Base-by-base conservation (phyloP, 495 filamentous ascomycete species). In the Penicillium chermesinum region DNA sequence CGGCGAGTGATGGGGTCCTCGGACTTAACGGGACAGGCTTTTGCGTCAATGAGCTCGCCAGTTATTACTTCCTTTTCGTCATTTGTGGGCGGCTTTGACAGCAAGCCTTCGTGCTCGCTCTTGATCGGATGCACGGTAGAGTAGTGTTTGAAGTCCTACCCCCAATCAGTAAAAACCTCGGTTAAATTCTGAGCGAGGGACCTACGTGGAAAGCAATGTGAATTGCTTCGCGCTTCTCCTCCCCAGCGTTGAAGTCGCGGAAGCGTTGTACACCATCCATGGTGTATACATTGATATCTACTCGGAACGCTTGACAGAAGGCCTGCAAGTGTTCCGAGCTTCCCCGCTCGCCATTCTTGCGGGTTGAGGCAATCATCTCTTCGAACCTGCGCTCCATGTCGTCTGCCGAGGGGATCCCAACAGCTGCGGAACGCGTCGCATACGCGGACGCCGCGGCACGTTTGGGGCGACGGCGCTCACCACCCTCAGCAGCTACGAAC, bases 141-240 rank as follows among this genome's bases (percentile, higher is more conserved):
- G 61, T 86, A 90, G 60, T 90, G 86, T 58, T 88, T 81, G 69
- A 82, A 88, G 42, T 57, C 42, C 42, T 54, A n/a, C 4, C 38
- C 12, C 46, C 34, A 20, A 37, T 50, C 20, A 39, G 48, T 1
- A 32, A 38, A 0, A 46, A 21, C 10, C 6, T n/a, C 19, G 2
- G 3, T 17, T 19, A 13, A 12, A 27, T 30, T 8, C n/a, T n/a
- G 40, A 30, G 10, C 21, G 12, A 32, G 14, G 22, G 44, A 69
- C 81, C 71, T 76, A 86, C 83, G 61, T 88, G 85, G 58, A 86
- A 85, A 12, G 85, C 85, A 66, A 90, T 82, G 59, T 88, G 77
- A 20, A 78, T 59, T 8, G 70, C 68, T 19, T 70, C 69, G 18
- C 68, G 64, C 17, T 55, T 59, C 38, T 73, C 69, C 12, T 65